These are phyloP conservation scores for Prunus armeniaca DNA, from an alignment of 306 rosid species.

Conservation along the genomic window DNA sequence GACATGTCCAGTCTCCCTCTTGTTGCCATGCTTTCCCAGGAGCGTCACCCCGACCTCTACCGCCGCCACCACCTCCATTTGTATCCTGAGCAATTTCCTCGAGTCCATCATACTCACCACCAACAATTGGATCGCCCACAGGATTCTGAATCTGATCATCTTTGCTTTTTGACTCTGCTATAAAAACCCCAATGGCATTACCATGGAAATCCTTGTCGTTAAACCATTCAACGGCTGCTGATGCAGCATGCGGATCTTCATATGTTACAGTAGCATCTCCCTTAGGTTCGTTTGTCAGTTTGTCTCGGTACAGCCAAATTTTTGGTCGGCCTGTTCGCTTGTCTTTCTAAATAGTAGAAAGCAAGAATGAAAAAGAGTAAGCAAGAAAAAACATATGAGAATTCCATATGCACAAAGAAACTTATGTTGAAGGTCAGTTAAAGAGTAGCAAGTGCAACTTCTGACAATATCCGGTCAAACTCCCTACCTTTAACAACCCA, in stretches of 20 bases:
- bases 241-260: constrained; percentile 97
- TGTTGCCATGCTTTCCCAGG: constrained; percentile 95
- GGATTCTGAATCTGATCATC: constrained; percentile 59
- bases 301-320: constrained; percentile 87
- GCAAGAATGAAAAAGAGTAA: constrained; percentile 11
- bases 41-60: constrained; percentile 73
- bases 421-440: neutral
- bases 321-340: constrained; percentile 91
- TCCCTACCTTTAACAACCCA: constrained; percentile 79
- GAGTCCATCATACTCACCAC: constrained; percentile 35
- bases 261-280: constrained; percentile 98
- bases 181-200: constrained; percentile 70
- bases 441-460: constrained; percentile 1
- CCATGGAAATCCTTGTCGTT: constrained; percentile 94
- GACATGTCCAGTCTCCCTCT: constrained; percentile 98
- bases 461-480: constrained; percentile 20
- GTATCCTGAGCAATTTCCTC: constrained; percentile 53
- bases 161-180: constrained; percentile 91
- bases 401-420: neutral
- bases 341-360: constrained; percentile 63
- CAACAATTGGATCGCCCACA: constrained; percentile 47
- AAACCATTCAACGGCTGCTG: constrained; percentile 98
- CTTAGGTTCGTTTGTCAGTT: constrained; percentile 87
- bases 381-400: neutral
- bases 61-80: constrained; percentile 61